Base-by-base conservation (phyloP, 345 rosid species). In the Syzygium grande region DNA sequence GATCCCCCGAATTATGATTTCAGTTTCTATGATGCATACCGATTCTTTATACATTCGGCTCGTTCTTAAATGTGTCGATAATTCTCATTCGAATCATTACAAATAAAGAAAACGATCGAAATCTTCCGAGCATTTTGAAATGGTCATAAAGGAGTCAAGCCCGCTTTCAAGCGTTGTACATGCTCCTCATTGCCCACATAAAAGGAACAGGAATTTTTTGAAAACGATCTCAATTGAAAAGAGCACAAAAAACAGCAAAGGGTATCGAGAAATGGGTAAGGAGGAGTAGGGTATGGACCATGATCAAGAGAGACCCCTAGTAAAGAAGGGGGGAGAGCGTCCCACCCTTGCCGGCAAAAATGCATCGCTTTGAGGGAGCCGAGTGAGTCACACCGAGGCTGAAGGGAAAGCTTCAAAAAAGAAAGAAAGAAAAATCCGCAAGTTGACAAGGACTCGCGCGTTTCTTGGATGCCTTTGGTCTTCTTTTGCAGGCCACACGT, bases 401-500 rank as follows among this genome's bases (percentile, higher is more conserved):
- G 1, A 68, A 30, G 41, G 22, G 46, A 34, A 17, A 68, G 79
- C 25, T 34, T 34, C 79, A 9, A 38, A 16, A 68, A 30, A 43
- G 46, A 43, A 43, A 43, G 46, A 43, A 43, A 43, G 46, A 43
- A 68, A 68, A 68, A 34, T 68, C 79, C 79, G 17, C 79, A 30
- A 68, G 12, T 9, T 73, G 80, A 73, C 80, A 73, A 41, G 80
- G 80, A 19, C 49, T 38, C 1, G 83, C 83, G 38, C 38, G 83
- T 73, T 73, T 73, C 83, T 73, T 38, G 83, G 83, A 73, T 73
- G 83, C 83, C 19, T 73, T 73, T 21, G 49, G 19, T 73, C 14
- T 73, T 38, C 34, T 51, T 56, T 53, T 53, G 61, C 86, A 52
- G 85, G 77, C 84, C 86, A 41, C 88, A 61, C 86, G 90, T 61